A percentile compares a stretch with the other conserved stretches of the same genome.
Evolutionary conservation across 2,329 filamentous ascomycete species (phyloP).

Genomic region (Neopestalotiopsis sp.): DNA sequence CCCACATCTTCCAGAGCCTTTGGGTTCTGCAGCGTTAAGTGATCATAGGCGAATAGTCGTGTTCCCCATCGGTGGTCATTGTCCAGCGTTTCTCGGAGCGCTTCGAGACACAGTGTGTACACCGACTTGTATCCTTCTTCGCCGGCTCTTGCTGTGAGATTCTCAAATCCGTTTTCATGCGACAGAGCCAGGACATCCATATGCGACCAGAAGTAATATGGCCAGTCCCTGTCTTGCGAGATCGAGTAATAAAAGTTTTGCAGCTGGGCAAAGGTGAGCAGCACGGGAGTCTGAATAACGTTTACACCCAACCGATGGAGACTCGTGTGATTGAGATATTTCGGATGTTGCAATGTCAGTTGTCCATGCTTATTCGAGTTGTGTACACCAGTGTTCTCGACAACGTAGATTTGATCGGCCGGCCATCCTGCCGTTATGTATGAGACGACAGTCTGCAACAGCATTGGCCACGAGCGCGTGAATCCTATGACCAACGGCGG

Average conservation of each 20-base stretch:
- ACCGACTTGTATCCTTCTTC: slow-evolving; percentile 45
- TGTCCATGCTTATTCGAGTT: slow-evolving; percentile 53
- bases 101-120: slow-evolving; percentile 44
- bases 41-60: slow-evolving; percentile 64
- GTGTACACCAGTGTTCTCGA: slow-evolving; percentile 65
- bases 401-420: slow-evolving; percentile 57
- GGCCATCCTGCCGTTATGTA: slow-evolving; percentile 67
- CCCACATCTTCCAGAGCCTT: slow-evolving; percentile 54
- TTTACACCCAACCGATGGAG: slow-evolving; percentile 57
- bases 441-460: slow-evolving; percentile 59
- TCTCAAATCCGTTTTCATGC: slow-evolving; percentile 45
- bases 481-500: slow-evolving; percentile 65
- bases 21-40: slow-evolving; percentile 61
- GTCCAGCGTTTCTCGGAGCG: slow-evolving; percentile 37
- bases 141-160: slow-evolving; percentile 35
- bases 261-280: slow-evolving; percentile 59
- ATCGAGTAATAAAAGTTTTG: slow-evolving; percentile 58
- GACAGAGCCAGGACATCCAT: slow-evolving; percentile 56
- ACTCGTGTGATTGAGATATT: slow-evolving; percentile 57
- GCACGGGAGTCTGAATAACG: slow-evolving; percentile 53
- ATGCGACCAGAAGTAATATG: slow-evolving; percentile 61
- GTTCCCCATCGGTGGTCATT: slow-evolving; percentile 50
- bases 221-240: slow-evolving; percentile 48
- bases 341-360: slow-evolving; percentile 59
- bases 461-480: slow-evolving; percentile 58